phyloP scores from a whole-genome alignment of 2,329 filamentous ascomycete genomes.

The Colletotrichum somersetense region DNA sequence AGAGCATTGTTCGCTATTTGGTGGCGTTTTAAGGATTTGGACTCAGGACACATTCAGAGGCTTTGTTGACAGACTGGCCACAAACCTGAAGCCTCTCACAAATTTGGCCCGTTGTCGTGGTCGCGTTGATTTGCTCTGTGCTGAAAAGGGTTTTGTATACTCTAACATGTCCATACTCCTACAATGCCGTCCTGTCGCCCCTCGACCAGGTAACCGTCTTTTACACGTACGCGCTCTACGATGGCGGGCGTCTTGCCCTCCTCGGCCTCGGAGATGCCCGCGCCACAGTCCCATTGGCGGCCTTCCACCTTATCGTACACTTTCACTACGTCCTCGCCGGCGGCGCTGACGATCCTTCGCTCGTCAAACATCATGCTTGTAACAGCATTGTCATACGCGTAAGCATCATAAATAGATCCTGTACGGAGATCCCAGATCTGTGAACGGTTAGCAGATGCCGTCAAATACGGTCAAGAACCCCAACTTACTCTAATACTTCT shows the following conservation, averaged over 20 bases:
- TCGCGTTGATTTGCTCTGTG: conserved; percentile 37
- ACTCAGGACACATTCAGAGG: not conserved
- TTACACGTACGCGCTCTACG: conserved; percentile 89
- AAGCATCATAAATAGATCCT: conserved; percentile 94
- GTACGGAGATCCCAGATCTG: conserved; percentile 99
- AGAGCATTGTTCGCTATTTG: not conserved
- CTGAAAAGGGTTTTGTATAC: conserved; percentile 35
- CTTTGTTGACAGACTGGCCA: not conserved
- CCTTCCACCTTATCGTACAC: conserved; percentile 98
- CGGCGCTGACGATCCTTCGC: conserved; percentile 88
- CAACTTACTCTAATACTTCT: conserved; percentile 89
- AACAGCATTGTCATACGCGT: conserved; percentile 91
- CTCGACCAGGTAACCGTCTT: conserved; percentile 94
- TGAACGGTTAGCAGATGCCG: not conserved
- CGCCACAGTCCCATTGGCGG: conserved; percentile 95
- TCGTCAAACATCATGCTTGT: conserved; percentile 98
- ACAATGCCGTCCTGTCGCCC: conserved; percentile 89
- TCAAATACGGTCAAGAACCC: not conserved
- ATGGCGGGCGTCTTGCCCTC: conserved; percentile 73
- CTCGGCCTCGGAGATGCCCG: conserved; percentile 78
- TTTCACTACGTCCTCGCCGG: conserved; percentile 94
- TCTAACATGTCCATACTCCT: conserved; percentile 86
- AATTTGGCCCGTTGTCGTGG: conserved; percentile 6
- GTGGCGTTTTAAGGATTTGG: not conserved
- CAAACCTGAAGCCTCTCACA: not conserved